Base-by-base conservation (phyloP, 2,329 filamentous ascomycete species). In the Fusarium graminum region DNA sequence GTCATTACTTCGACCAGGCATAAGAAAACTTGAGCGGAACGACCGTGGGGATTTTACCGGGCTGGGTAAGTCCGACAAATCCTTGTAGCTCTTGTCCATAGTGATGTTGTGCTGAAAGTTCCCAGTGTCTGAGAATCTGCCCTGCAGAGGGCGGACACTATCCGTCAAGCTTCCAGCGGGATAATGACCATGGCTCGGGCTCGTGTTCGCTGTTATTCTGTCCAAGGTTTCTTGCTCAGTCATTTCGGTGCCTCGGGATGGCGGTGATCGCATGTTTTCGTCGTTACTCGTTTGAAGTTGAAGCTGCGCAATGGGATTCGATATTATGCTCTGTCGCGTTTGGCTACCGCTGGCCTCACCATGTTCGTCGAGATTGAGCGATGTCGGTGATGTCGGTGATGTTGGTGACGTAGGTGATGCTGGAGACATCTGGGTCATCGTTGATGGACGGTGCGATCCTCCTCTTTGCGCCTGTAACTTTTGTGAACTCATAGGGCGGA, bases 401-500 rank as follows among this genome's bases (percentile, higher is more conserved):
- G 63, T 67, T 38, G 63, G 64, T 3, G 65, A 67, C 12, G 64
- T 62, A 6, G 65, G 64, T 10, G 54, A 67, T 13, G 51, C 59
- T 30, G 64, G 72, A 22, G 71, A 65, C 45, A 73, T 70, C 42
- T 82, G 80, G 54, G 74, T 76, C 69, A 79, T 76, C 22, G 79
- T 81, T 14, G 77, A 69, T 7, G 83, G 80, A 22, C 84, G 80
- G 36, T 80, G 74, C 10, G 78, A 85, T 66, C 90, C 87, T 65
- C 74, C 89, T 76, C 94, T 86, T 79, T 98, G 95, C 53, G 93
- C 93, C 79, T 98, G 94, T 49, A 98, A 83, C 76, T 93, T 91
- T 77, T 97, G 93, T 25, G 94, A 97, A 80, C 94, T 98, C 93
- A 99, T 97, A 38, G 95, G 95, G 22, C 90, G 91, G 75, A 97